A percentile compares a stretch with the other conserved stretches of the same genome.
Conservation (phyloP, 805 yeast species). For the Hanseniaspora meyeri region DNA sequence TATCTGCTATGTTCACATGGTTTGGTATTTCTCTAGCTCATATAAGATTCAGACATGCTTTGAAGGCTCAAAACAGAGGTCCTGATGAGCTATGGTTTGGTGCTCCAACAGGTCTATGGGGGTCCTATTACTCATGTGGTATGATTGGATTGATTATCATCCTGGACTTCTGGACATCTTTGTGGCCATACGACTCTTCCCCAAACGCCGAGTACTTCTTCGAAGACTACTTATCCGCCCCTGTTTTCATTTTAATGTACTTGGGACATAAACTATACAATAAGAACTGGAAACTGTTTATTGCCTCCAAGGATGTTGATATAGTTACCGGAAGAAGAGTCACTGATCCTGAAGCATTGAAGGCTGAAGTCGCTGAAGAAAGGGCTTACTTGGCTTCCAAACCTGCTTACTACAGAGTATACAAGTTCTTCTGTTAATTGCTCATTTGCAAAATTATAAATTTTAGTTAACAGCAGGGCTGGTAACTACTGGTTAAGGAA, state of each 20-base stretch:
- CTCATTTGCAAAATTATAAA: background rate
- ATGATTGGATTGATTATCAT: conserved; percentile 49
- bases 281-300: conserved; percentile 31
- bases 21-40: conserved; percentile 47
- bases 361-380: conserved; percentile 43
- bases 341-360: conserved; percentile 40
- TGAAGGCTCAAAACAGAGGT: conserved; percentile 52
- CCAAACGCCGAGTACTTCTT: conserved; percentile 44
- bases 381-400: conserved; percentile 31
- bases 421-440: conserved; percentile 37
- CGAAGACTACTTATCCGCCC: conserved; percentile 52
- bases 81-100: conserved; percentile 54
- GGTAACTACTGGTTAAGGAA: background rate
- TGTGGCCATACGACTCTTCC: conserved; percentile 46
- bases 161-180: conserved; percentile 75
- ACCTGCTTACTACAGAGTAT: conserved; percentile 38
- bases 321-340: conserved; percentile 53
- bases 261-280: conserved; percentile 46
- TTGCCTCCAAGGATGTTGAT: conserved; percentile 43
- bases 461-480: background rate
- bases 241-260: conserved; percentile 49
- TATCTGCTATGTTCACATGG: conserved; percentile 55
- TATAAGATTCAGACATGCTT: conserved; percentile 51
- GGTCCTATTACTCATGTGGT: conserved; percentile 50
- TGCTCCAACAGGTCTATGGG: conserved; percentile 56